Evolutionary conservation across 768 basidiomycete genomes (phyloP).

Genomic region (Mycena rebaudengoi): DNA sequence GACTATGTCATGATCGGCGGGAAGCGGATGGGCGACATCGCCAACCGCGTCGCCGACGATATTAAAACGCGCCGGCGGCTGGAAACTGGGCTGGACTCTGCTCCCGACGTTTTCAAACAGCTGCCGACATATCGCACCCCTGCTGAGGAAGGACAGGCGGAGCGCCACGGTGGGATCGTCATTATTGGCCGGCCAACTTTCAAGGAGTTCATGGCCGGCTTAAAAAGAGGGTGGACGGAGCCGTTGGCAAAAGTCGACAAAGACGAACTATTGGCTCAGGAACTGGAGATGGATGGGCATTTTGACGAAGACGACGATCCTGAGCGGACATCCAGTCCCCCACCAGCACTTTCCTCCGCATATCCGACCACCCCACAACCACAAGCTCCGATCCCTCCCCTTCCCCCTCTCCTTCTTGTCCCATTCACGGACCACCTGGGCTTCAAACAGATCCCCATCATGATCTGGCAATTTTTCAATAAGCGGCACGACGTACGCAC

Average conservation of each 20-base stretch:
- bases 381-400: constrained; percentile 48
- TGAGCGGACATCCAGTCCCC: constrained; percentile 4
- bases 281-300: constrained; percentile 73
- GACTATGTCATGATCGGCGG: constrained; percentile 89
- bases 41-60: constrained; percentile 76
- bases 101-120: constrained; percentile 49
- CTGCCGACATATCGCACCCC: constrained; percentile 63
- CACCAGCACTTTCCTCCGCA: background rate
- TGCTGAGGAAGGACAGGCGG: constrained; percentile 60
- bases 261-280: constrained; percentile 74
- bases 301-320: constrained; percentile 65
- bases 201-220: constrained; percentile 94
- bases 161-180: constrained; percentile 84
- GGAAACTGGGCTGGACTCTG: constrained; percentile 68
- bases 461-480: constrained; percentile 95
- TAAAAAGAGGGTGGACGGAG: constrained; percentile 86
- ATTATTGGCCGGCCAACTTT: constrained; percentile 89
- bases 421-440: constrained; percentile 82
- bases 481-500: constrained; percentile 80
- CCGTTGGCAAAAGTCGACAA: constrained; percentile 71
- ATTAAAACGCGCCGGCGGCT: constrained; percentile 75
- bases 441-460: constrained; percentile 82
- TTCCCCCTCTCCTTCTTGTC: constrained; percentile 83
- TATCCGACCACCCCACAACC: background rate
- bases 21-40: constrained; percentile 86